Evolutionary conservation across 2,329 filamentous ascomycete species (phyloP).

Genomic region (Colletotrichum horii): DNA sequence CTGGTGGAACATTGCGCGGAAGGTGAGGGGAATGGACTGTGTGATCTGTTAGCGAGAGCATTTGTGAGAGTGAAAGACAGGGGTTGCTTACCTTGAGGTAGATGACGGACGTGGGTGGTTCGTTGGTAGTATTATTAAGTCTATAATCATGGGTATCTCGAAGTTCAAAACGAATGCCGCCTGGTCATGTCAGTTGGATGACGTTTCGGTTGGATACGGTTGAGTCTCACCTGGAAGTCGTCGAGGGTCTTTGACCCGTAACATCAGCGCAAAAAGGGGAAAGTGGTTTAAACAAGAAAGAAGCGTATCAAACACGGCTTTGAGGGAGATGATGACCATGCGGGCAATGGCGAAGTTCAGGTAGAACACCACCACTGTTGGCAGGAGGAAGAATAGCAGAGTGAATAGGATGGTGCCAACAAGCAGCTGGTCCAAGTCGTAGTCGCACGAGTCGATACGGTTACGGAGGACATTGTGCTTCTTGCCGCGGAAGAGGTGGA

Average conservation of each 20-base stretch:
- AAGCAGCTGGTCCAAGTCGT: slow-evolving; percentile 94
- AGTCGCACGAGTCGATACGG: slow-evolving; percentile 98
- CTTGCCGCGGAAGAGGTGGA: slow-evolving; percentile 97
- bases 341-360: slow-evolving; percentile 92
- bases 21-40: slow-evolving; percentile 85
- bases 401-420: slow-evolving; percentile 97
- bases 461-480: slow-evolving; percentile 97
- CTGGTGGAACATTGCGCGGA: slow-evolving; percentile 95
- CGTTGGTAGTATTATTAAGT: slow-evolving; percentile 44
- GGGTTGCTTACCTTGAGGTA: slow-evolving; percentile 73
- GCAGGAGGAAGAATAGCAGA: slow-evolving; percentile 89
- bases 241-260: slow-evolving; percentile 89
- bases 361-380: slow-evolving; percentile 96
- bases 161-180: slow-evolving; percentile 89
- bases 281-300: slow-evolving; percentile 97
- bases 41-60: not conserved
- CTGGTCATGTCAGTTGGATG: slow-evolving; percentile 54
- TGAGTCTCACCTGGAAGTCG: slow-evolving; percentile 75
- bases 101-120: slow-evolving; percentile 79
- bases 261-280: slow-evolving; percentile 94
- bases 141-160: slow-evolving; percentile 69
- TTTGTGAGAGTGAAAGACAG: not conserved
- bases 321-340: slow-evolving; percentile 93
- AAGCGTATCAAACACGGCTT: slow-evolving; percentile 88
- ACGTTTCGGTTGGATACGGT: slow-evolving; percentile 32